A percentile compares a stretch with the other conserved stretches of the same genome.
Conservation (phyloP, 345 rosid species). For the Aethionema arabicum region DNA sequence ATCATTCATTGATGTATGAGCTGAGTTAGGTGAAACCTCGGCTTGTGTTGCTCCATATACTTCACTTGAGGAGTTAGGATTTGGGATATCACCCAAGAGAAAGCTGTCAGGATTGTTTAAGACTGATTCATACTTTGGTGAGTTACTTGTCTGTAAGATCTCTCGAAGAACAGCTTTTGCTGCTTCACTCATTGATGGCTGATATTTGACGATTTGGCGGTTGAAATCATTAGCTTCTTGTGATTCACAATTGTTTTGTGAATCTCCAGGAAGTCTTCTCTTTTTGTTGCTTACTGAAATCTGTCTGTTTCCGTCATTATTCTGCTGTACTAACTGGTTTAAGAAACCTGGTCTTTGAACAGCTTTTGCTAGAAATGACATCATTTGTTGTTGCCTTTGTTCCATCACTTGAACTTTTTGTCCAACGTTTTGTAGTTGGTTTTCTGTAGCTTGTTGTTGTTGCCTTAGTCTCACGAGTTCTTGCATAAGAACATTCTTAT, state of each 20-base stretch:
- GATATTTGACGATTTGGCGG: constrained; percentile 71
- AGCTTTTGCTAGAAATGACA: constrained; percentile 88
- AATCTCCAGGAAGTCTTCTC: constrained; percentile 69
- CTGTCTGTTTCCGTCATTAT: constrained; percentile 57
- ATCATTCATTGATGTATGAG: constrained; percentile 36
- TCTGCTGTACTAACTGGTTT: constrained; percentile 71
- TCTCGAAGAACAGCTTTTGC: constrained; percentile 65
- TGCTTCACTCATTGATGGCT: constrained; percentile 67
- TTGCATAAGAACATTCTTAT: constrained; percentile 90
- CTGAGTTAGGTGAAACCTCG: constrained; percentile 47
- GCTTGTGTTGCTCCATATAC: constrained; percentile 47
- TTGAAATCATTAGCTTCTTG: constrained; percentile 39
- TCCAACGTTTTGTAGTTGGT: constrained; percentile 67
- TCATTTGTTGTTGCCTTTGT: constrained; percentile 91
- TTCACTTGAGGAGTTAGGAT: constrained; percentile 39
- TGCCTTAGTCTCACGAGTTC: constrained; percentile 90
- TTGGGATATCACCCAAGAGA: constrained; percentile 43
- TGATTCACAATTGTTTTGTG: constrained; percentile 44
- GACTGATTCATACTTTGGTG: constrained; percentile 51
- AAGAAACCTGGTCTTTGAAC: constrained; percentile 80
- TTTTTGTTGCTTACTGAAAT: constrained; percentile 69
- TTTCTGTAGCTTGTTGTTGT: constrained; percentile 77
- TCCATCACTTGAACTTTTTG: constrained; percentile 90
- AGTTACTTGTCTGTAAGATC: constrained; percentile 51
- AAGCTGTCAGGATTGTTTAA: constrained; percentile 44